A percentile compares a stretch with the other conserved stretches of the same genome.
These are phyloP conservation scores for Coemansia sp. DNA, from an alignment of 192 early-diverging fungal genomes.

Conservation along the genomic window DNA sequence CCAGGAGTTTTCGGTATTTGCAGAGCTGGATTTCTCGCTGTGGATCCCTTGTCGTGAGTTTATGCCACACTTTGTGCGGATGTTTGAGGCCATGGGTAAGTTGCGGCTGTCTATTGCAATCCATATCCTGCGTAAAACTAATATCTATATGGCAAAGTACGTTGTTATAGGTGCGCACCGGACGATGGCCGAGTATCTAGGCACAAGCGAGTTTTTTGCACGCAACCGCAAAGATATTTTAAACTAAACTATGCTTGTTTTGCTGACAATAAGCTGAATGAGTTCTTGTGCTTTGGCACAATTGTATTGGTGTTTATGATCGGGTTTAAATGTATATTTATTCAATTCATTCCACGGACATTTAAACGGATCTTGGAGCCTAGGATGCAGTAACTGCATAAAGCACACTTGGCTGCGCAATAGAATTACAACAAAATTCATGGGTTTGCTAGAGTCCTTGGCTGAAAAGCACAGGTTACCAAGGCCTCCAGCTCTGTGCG, in stretches of 20 bases:
- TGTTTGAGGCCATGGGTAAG: slow-evolving; percentile 64
- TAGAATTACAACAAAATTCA: too few species aligned
- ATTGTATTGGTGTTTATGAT: too few species aligned
- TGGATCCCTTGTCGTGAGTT: slow-evolving; percentile 84
- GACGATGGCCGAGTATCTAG: slow-evolving; percentile 32
- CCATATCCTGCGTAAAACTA: too few species aligned
- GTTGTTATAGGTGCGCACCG: slow-evolving; percentile 19
- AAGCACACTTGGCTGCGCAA: too few species aligned
- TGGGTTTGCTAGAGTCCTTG: too few species aligned
- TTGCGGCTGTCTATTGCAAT: background rate
- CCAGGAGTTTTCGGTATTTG: slow-evolving; percentile 90
- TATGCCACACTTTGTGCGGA: slow-evolving; percentile 88
- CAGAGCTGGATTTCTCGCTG: slow-evolving; percentile 85
- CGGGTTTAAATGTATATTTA: too few species aligned
- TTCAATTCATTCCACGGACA: too few species aligned
- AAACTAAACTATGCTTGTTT: too few species aligned
- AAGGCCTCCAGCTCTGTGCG: slow-evolving; percentile 35
- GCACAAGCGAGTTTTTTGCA: slow-evolving; percentile 19
- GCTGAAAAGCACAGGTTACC: slow-evolving; percentile 13
- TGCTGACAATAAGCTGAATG: too few species aligned
- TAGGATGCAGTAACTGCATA: too few species aligned
- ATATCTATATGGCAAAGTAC: background rate
- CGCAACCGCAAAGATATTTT: background rate
- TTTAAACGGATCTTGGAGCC: too few species aligned
- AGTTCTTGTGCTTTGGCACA: too few species aligned